phyloP scores from a whole-genome alignment of 2,329 filamentous ascomycete genomes.

The Cladosporium oxysporum region DNA sequence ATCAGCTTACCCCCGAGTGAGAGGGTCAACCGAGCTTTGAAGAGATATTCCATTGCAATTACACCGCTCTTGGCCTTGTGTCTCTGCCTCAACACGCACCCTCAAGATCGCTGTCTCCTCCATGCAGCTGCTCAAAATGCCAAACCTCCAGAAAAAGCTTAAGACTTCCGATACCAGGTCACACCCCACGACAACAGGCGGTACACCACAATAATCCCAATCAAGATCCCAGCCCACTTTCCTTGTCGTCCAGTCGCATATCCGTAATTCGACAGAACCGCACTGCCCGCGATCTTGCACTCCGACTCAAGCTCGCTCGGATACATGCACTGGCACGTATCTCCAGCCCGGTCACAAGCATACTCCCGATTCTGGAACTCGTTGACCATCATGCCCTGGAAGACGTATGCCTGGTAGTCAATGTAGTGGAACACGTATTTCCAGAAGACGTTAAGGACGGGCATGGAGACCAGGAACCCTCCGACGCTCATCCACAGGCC shows the following conservation, averaged over 20 bases:
- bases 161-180: conserved; percentile 23
- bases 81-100: not conserved
- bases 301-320: conserved; percentile 58
- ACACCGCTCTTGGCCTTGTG: not conserved
- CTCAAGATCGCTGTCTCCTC: not conserved
- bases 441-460: conserved; percentile 76
- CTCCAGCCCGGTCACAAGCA: not conserved
- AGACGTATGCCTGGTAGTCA: conserved; percentile 81
- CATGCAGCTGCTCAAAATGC: not conserved
- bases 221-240: conserved; percentile 70
- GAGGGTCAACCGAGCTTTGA: too few species aligned
- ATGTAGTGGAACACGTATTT: conserved; percentile 84
- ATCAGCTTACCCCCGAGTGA: too few species aligned
- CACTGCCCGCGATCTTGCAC: conserved; percentile 69
- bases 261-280: conserved; percentile 66
- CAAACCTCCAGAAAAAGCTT: not conserved
- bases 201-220: conserved; percentile 72
- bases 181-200: conserved; percentile 65
- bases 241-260: conserved; percentile 62
- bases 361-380: conserved; percentile 60
- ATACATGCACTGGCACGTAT: conserved; percentile 69
- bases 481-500: conserved; percentile 84
- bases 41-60: not conserved
- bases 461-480: conserved; percentile 74
- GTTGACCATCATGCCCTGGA: conserved; percentile 89